Evolutionary conservation across 768 basidiomycete species (phyloP).

Genomic region (Xerocomus potaroensis): DNA sequence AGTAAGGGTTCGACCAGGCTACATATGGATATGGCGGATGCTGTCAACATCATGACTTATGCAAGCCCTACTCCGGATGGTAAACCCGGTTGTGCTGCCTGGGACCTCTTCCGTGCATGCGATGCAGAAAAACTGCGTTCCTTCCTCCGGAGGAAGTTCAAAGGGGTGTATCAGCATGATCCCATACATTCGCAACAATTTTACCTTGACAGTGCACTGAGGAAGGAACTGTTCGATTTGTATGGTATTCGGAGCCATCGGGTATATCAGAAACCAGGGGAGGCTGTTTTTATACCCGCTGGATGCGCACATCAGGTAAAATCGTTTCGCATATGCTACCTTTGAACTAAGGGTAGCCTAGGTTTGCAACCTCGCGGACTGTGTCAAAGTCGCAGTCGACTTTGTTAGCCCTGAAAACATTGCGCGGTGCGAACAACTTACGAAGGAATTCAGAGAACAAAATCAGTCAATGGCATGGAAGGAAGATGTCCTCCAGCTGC

Average conservation of each 20-base stretch:
- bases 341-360: conserved; percentile 28
- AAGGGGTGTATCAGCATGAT: conserved; percentile 55
- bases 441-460: conserved; percentile 85
- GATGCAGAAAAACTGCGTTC: conserved; percentile 74
- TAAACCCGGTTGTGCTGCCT: conserved; percentile 73
- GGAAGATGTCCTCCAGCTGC: conserved; percentile 87
- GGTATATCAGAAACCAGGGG: conserved; percentile 86
- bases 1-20: conserved; percentile 83
- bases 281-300: conserved; percentile 94
- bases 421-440: conserved; percentile 76
- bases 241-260: conserved; percentile 74
- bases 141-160: conserved; percentile 68
- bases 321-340: conserved; percentile 1
- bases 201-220: conserved; percentile 69
- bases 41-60: conserved; percentile 87
- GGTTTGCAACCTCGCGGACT: conserved; percentile 92
- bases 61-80: conserved; percentile 56
- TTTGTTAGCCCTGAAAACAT: conserved; percentile 96
- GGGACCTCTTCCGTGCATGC: conserved; percentile 85
- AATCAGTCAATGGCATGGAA: conserved; percentile 90
- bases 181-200: conserved; percentile 90
- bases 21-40: conserved; percentile 95
- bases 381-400: conserved; percentile 92
- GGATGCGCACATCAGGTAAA: conserved; percentile 87
- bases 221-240: conserved; percentile 62